Base-by-base conservation (phyloP, 768 basidiomycete genomes). In the Daedalea quercina region DNA sequence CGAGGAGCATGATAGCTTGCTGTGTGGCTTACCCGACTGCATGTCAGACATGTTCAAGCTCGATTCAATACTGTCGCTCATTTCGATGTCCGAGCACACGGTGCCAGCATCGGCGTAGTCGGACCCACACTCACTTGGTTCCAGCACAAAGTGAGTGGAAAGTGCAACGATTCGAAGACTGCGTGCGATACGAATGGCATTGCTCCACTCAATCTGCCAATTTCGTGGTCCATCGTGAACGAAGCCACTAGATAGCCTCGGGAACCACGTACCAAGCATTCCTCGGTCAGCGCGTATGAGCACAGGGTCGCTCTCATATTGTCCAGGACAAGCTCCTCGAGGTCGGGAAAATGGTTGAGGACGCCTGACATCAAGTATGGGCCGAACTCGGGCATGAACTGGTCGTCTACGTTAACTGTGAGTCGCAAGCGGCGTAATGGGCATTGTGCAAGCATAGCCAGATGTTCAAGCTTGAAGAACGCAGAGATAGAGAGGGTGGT, bases 311-410 rank as follows among this genome's bases (percentile, higher is more conserved):
- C n/a, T 9, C 34, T 23, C 15, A 15, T 19, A 17, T 50, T 37
- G 43, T 57, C 52, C 13, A 57, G 25, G 8, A 47, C 24, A 25
- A 57, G 26, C 37, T 57, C 55, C 33, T 57, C 55, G 6, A 57
- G 26, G 34, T 28, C 9, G 1, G 51, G 47, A 6, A 53, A 44
- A 12, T 19, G n/a, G n/a, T 24, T 9, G 13, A 53, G 34, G 12
- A 57, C 41, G n/a, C 42, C 41, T 3, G 15, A 26, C n/a, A 57
- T 25, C 3, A 57, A 2, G 6, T 17, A 8, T 1, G 55, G 48
- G 28, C 33, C 12, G 48, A 44, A 50, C 20, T 48, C 28, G 31
- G 37, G 24, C 20, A 23, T 45, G 15, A 24, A 54, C 13, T 40
- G 11, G 20, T 37, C 44, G 15, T 45, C 17, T n/a, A 35, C 40